Conservation (phyloP, 306 rosid genomes). For the Hippophae tibetana region DNA sequence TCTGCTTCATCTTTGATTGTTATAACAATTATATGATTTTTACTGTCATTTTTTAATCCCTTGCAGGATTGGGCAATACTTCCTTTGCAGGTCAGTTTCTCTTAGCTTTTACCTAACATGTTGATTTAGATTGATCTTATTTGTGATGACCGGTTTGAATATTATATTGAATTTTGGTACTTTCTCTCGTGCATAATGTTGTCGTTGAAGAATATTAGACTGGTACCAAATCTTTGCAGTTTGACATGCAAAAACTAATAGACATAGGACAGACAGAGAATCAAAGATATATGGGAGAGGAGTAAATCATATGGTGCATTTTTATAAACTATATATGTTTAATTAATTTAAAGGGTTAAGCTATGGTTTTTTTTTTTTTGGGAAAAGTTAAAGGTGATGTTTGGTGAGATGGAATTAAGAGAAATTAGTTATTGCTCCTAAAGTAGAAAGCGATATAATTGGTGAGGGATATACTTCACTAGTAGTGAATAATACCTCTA, state of each 20-base stretch:
- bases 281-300: background rate
- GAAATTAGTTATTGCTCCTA: no score
- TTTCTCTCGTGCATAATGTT: background rate
- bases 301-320: no score
- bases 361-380: no score
- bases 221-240: background rate
- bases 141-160: background rate
- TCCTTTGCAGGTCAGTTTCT: conserved; percentile 79
- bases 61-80: conserved; percentile 78
- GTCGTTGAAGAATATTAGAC: background rate
- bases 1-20: background rate
- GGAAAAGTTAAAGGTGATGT: no score
- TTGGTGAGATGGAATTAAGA: no score
- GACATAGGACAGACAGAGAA: no score
- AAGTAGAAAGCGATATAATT: no score
- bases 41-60: conserved; percentile 23
- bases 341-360: no score
- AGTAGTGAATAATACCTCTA: no score
- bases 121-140: background rate
- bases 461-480: no score
- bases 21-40: conserved; percentile 11
- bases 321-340: no score
- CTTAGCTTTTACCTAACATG: background rate
- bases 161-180: background rate
- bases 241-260: background rate